Evolutionary conservation across 2,329 filamentous ascomycete genomes (phyloP).

Genomic region (Zymoseptoria pseudotritici): DNA sequence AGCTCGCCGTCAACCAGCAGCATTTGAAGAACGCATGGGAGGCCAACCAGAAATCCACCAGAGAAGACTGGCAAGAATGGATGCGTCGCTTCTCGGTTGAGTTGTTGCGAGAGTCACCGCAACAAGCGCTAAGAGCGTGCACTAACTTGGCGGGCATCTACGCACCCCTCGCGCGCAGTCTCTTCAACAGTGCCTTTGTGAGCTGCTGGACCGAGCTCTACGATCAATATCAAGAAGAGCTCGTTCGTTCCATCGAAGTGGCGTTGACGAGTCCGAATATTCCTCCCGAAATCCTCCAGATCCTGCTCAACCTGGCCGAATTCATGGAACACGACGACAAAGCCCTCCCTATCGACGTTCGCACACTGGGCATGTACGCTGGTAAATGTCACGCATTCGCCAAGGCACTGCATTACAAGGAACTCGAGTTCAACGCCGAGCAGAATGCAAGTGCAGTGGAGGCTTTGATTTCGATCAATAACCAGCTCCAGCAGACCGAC

Average conservation of each 20-base stretch:
- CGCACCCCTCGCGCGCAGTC: slow-evolving; percentile 78
- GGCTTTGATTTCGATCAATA: slow-evolving; percentile 97
- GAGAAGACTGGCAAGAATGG: slow-evolving; percentile 99
- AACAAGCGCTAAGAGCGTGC: slow-evolving; percentile 88
- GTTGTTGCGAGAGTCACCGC: slow-evolving; percentile 87
- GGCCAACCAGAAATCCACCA: slow-evolving; percentile 90
- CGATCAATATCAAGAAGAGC: slow-evolving; percentile 92
- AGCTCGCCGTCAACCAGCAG: slow-evolving; percentile 93
- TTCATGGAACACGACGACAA: slow-evolving; percentile 99
- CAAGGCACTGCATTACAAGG: slow-evolving; percentile 97
- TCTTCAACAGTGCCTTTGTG: slow-evolving; percentile 98
- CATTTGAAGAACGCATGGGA: slow-evolving; percentile 98
- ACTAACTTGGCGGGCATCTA: slow-evolving; percentile 87
- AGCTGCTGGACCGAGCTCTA: slow-evolving; percentile 98
- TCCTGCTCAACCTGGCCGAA: slow-evolving; percentile 90
- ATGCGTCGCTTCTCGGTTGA: slow-evolving; percentile 94
- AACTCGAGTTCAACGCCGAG: slow-evolving; percentile 95
- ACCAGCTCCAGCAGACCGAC: slow-evolving; percentile 97
- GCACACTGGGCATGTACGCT: slow-evolving; percentile 87
- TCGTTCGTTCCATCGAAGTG: slow-evolving; percentile 90
- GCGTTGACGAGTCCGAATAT: slow-evolving; percentile 94
- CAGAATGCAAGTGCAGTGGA: slow-evolving; percentile 94
- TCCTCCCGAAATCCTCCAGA: slow-evolving; percentile 87
- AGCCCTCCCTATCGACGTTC: slow-evolving; percentile 92
- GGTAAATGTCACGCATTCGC: slow-evolving; percentile 96